phyloP scores from a whole-genome alignment of 108 stramenopile genomes.

The Discostella stelligeroides region DNA sequence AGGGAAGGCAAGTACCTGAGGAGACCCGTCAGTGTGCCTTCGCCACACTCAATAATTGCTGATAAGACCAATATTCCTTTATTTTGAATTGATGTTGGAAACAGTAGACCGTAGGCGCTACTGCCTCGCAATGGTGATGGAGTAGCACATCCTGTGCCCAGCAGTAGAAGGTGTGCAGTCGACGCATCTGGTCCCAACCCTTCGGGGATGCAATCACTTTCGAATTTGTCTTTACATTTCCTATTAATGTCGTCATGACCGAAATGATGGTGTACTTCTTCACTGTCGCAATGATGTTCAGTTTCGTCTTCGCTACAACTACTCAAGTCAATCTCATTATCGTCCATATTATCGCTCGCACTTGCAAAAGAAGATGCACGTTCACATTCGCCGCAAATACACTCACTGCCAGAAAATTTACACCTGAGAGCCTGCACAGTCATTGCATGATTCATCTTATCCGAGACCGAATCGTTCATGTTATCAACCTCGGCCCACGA shows the following conservation, averaged over 20 bases:
- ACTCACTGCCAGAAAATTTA: constrained; percentile 8
- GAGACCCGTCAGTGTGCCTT: constrained; percentile 69
- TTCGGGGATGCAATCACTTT: constrained; percentile 1
- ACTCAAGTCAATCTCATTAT: constrained; percentile 63
- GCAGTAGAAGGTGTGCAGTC: constrained; percentile 45
- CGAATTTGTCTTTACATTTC: background rate
- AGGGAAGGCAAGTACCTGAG: constrained; percentile 34
- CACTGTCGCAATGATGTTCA: constrained; percentile 2
- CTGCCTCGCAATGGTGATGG: constrained; percentile 76
- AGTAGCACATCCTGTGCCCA: constrained; percentile 89
- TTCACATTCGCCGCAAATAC: constrained; percentile 2
- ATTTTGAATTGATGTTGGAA: constrained; percentile 37
- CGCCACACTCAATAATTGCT: constrained; percentile 73
- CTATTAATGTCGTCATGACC: background rate
- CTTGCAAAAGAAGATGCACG: background rate
- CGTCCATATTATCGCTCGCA: constrained; percentile 27
- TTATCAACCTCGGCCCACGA: constrained; percentile 10
- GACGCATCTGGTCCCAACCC: constrained; percentile 4
- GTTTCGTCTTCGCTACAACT: constrained; percentile 27
- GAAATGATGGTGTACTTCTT: background rate
- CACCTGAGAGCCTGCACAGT: constrained; percentile 17
- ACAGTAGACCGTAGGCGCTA: constrained; percentile 66
- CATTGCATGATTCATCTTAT: constrained; percentile 3
- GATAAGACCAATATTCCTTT: constrained; percentile 37
- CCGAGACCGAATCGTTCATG: background rate